Conservation (phyloP, 345 rosid species). For the Hibiscus trionum region DNA sequence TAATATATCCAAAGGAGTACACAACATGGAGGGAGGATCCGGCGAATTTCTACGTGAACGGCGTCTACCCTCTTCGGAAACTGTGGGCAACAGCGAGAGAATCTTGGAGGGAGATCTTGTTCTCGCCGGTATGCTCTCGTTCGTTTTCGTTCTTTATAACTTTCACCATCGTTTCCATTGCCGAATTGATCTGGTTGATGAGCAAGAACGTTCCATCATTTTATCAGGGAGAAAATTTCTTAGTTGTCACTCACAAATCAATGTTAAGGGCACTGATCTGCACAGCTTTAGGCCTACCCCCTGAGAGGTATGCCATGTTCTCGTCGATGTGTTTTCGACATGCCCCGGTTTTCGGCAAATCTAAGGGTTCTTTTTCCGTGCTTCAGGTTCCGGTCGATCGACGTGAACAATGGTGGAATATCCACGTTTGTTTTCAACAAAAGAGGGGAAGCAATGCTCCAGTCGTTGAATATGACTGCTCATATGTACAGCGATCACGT, state of each 20-base stretch:
- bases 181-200: constrained; percentile 12
- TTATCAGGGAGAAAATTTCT: constrained; percentile 38
- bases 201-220: constrained; percentile 3
- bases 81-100: constrained; percentile 54
- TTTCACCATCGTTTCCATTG: neutral
- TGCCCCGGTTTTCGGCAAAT: neutral
- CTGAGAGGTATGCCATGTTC: constrained; percentile 37
- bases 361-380: neutral
- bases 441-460: constrained; percentile 61
- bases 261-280: constrained; percentile 56
- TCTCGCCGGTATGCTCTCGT: constrained; percentile 37
- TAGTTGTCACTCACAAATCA: constrained; percentile 60
- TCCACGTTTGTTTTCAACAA: constrained; percentile 39
- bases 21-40: constrained; percentile 55
- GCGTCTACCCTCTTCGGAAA: constrained; percentile 47
- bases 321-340: neutral
- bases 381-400: constrained; percentile 49
- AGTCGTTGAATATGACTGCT: constrained; percentile 44
- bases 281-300: constrained; percentile 53
- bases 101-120: constrained; percentile 58
- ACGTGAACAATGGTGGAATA: constrained; percentile 52
- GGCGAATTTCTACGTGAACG: constrained; percentile 46
- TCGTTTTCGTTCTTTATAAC: neutral
- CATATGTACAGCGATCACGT: constrained; percentile 47
- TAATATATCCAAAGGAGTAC: constrained; percentile 44